Evolutionary conservation across 371 early-diverging fungal genomes (phyloP).

Genomic region (Neoconidiobolus thromboides): DNA sequence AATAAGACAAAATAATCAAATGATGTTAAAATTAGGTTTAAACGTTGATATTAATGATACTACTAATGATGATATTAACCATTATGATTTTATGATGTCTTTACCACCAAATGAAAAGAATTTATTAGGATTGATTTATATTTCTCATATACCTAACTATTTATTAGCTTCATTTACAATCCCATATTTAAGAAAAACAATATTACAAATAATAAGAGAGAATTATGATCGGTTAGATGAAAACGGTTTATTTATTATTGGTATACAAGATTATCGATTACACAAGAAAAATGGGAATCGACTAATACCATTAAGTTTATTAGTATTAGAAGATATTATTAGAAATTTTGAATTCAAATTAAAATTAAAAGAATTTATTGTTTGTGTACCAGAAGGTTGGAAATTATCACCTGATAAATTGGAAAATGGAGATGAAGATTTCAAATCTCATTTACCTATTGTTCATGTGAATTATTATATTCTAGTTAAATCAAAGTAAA

Average conservation of each 20-base stretch:
- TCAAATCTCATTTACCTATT: too few relatives aligned
- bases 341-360: slow-evolving; percentile 9
- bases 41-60: slow-evolving; percentile 62
- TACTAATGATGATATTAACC: slow-evolving; percentile 39
- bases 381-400: too few relatives aligned
- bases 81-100: slow-evolving; percentile 38
- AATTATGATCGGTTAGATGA: slow-evolving; percentile 28
- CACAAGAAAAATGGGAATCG: slow-evolving; percentile 14
- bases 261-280: slow-evolving; percentile 48
- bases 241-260: slow-evolving; percentile 45
- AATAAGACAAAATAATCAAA: slow-evolving; percentile 45
- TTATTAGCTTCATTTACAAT: slow-evolving; percentile 21
- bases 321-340: slow-evolving; percentile 55
- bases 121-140: slow-evolving; percentile 31
- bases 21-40: slow-evolving; percentile 41
- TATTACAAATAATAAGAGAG: slow-evolving; percentile 34
- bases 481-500: too few relatives aligned
- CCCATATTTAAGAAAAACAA: slow-evolving; percentile 29
- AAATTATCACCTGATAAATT: too few relatives aligned
- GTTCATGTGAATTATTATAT: too few relatives aligned
- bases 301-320: slow-evolving; percentile 53
- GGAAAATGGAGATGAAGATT: too few relatives aligned
- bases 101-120: slow-evolving; percentile 15
- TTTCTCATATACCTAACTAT: slow-evolving; percentile 34
- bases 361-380: too few relatives aligned